These are phyloP conservation scores for Nymphaea colorata DNA, from an alignment of 164 flowering plant genomes.

Conservation along the genomic window DNA sequence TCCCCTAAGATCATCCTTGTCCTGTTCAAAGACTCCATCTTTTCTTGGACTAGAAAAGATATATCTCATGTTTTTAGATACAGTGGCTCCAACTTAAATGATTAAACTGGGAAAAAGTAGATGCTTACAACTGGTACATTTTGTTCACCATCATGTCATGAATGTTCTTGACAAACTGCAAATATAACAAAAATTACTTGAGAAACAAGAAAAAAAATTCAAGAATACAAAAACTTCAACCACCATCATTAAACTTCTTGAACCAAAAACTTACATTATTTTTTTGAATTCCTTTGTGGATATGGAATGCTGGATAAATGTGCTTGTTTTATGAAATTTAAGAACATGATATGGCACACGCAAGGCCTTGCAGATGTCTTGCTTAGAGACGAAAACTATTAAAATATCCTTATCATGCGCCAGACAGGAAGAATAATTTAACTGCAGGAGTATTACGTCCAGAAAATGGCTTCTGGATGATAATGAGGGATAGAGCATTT, in stretches of 20 bases:
- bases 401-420: too few relatives aligned
- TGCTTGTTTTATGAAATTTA: too few relatives aligned
- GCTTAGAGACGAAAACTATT: too few relatives aligned
- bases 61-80: constrained; percentile 10
- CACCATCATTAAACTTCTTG: too few relatives aligned
- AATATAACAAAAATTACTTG: not conserved
- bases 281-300: too few relatives aligned
- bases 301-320: too few relatives aligned
- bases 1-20: constrained; percentile 17
- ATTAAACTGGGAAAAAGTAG: not conserved
- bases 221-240: not conserved
- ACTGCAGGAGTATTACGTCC: not conserved
- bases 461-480: not conserved
- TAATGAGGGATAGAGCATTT: not conserved
- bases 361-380: too few relatives aligned
- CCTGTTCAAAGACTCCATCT: constrained; percentile 8
- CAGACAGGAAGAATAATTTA: too few relatives aligned
- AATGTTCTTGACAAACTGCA: constrained; percentile 75
- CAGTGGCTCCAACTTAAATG: constrained; percentile 7
- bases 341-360: too few relatives aligned
- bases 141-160: constrained; percentile 83
- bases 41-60: constrained; percentile 23
- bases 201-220: not conserved
- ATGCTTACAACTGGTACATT: constrained; percentile 71
- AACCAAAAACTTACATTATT: too few relatives aligned